A percentile compares a stretch with the other conserved stretches of the same genome.
Conservation (phyloP, 78 protist species). For the Dictyostelium capitatum region DNA sequence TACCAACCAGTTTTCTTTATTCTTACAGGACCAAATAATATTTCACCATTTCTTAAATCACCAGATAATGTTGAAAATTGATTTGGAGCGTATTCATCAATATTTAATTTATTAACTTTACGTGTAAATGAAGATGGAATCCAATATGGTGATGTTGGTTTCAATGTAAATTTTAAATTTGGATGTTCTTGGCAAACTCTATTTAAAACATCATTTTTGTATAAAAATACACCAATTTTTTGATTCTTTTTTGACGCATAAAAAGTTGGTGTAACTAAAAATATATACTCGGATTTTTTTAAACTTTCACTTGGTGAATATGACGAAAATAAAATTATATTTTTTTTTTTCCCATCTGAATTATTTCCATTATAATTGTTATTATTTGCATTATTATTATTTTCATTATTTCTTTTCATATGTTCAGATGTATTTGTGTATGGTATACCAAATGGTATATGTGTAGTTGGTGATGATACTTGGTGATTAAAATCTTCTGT, state of each 20-base stretch:
- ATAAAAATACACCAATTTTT: constrained; percentile 65
- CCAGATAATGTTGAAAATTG: constrained; percentile 29
- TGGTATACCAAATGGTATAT: neutral
- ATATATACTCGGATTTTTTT: neutral
- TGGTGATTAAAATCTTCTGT: neutral
- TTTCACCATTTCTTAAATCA: constrained; percentile 55
- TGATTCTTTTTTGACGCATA: constrained; percentile 74
- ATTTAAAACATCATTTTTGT: neutral
- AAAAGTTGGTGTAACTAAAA: constrained; percentile 56
- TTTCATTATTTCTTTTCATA: neutral
- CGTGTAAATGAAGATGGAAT: constrained; percentile 54
- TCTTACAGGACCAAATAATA: constrained; percentile 51
- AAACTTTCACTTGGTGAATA: constrained; percentile 13
- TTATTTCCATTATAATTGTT: neutral
- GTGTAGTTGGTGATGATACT: neutral
- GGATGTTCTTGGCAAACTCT: constrained; percentile 34
- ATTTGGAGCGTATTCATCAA: constrained; percentile 56
- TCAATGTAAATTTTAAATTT: constrained; percentile 6
- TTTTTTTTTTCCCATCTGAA: neutral
- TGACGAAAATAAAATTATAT: neutral
- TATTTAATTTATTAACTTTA: constrained; percentile 36
- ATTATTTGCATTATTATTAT: neutral
- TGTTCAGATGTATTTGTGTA: neutral
- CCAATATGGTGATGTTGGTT: constrained; percentile 64
- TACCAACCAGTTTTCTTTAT: constrained; percentile 74